Percentiles rank a stretch among this genome's conserved stretches.
These are phyloP conservation scores for Verbascum thapsus DNA, from an alignment of 257 asterid species.

Conservation along the genomic window DNA sequence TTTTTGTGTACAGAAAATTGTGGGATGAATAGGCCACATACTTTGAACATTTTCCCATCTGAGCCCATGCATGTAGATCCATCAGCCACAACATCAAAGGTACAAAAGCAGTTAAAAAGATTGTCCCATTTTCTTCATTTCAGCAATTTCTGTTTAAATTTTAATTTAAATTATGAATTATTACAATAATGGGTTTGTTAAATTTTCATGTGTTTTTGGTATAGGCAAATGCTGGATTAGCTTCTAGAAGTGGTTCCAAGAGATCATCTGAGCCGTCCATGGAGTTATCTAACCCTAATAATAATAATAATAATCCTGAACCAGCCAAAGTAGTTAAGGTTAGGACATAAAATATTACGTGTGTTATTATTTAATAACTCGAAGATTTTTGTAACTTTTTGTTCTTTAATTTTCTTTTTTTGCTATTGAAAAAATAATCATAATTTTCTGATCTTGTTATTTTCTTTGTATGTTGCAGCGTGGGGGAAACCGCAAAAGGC, in stretches of 20 bases:
- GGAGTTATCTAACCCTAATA: constrained; percentile 65
- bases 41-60: constrained; percentile 91
- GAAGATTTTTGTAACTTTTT: constrained; percentile 32
- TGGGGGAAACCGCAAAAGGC: constrained; percentile 71
- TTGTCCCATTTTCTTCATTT: not conserved
- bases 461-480: constrained; percentile 54
- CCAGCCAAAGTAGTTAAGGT: constrained; percentile 79
- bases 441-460: not conserved
- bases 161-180: not conserved
- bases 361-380: constrained; percentile 3
- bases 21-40: constrained; percentile 69
- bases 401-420: not conserved
- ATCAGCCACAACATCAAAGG: constrained; percentile 64
- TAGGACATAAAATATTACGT: constrained; percentile 39
- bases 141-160: too few species aligned
- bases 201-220: constrained; percentile 48
- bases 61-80: constrained; percentile 95
- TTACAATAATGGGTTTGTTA: constrained; percentile 36
- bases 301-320: constrained; percentile 48
- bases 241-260: constrained; percentile 57
- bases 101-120: constrained; percentile 28
- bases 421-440: not conserved
- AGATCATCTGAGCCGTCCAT: constrained; percentile 80
- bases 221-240: constrained; percentile 52
- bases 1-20: constrained; percentile 53